Evolutionary conservation across 192 early-diverging fungal species (phyloP).

Genomic region (Coemansia guatemalensis): DNA sequence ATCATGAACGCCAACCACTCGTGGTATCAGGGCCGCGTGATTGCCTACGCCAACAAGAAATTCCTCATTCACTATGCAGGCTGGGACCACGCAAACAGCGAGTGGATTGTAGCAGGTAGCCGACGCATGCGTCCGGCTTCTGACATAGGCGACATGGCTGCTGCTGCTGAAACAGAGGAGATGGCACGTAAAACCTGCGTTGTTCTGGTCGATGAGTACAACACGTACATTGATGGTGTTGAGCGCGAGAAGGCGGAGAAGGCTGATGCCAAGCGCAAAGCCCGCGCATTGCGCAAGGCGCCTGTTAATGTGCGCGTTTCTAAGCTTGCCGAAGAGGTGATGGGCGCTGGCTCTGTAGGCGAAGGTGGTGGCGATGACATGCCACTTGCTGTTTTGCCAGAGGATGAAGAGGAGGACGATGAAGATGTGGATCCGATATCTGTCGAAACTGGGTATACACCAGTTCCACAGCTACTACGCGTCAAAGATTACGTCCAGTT

Average conservation of each 20-base stretch:
- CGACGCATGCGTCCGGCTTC: conserved; percentile 30
- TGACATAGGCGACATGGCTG: background rate
- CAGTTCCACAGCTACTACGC: conserved; percentile 46
- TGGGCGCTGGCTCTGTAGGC: background rate
- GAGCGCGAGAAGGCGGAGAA: conserved; percentile 24
- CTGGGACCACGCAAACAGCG: conserved; percentile 49
- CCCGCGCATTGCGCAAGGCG: conserved; percentile 5
- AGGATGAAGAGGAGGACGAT: conserved; percentile 11
- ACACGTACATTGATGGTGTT: conserved; percentile 30
- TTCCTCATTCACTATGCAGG: conserved; percentile 43
- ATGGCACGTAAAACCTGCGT: conserved; percentile 40
- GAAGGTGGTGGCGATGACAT: background rate
- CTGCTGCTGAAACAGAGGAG: conserved; percentile 31
- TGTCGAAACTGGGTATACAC: conserved; percentile 28
- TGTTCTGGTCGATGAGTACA: conserved; percentile 43
- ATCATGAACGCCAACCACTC: conserved; percentile 48
- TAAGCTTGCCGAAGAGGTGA: conserved; percentile 8
- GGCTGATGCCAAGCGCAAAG: conserved; percentile 8
- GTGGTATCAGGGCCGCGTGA: conserved; percentile 48
- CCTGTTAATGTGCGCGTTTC: conserved; percentile 15
- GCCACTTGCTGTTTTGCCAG: background rate
- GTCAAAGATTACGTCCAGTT: conserved; percentile 50
- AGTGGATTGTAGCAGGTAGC: conserved; percentile 50
- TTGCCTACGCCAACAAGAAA: conserved; percentile 44
- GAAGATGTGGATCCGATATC: conserved; percentile 46